A percentile compares a stretch with the other conserved stretches of the same genome.
These are phyloP conservation scores for Sutorius eximius DNA, from an alignment of 1,284 basidiomycete genomes.

Conservation along the genomic window DNA sequence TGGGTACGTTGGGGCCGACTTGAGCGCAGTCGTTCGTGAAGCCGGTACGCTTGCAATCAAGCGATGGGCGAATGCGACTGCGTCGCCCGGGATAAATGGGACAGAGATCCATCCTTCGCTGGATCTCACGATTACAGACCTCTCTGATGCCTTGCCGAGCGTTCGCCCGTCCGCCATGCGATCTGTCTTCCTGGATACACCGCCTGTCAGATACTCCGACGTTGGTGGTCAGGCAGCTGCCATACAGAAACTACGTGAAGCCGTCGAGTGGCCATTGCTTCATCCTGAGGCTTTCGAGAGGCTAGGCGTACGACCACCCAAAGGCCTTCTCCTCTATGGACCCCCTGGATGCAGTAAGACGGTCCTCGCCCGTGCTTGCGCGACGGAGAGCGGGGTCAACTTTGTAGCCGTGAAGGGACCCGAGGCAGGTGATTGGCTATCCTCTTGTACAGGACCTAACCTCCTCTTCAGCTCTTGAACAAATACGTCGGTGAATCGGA, in stretches of 20 bases:
- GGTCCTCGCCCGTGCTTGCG: conserved; percentile 89
- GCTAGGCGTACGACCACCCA: conserved; percentile 86
- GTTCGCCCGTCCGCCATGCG: conserved; percentile 95
- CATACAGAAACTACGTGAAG: conserved; percentile 83
- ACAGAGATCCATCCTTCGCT: conserved; percentile 34
- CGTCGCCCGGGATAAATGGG: conserved; percentile 10
- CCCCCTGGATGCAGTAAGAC: conserved; percentile 99
- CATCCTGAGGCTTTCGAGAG: conserved; percentile 85
- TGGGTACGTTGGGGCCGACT: conserved; percentile 96
- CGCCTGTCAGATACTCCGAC: conserved; percentile 82
- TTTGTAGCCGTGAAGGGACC: conserved; percentile 98
- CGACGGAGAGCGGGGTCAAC: conserved; percentile 93
- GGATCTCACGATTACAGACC: conserved; percentile 61
- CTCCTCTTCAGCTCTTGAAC: conserved; percentile 71
- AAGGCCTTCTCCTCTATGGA: conserved; percentile 92
- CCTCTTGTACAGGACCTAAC: background rate
- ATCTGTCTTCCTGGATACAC: conserved; percentile 87
- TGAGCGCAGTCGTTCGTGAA: conserved; percentile 89
- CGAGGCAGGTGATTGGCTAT: conserved; percentile 56
- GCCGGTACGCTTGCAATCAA: conserved; percentile 92
- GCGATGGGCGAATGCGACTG: conserved; percentile 57
- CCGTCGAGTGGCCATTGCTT: conserved; percentile 92
- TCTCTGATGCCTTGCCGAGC: conserved; percentile 69
- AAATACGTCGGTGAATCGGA: conserved; percentile 99
- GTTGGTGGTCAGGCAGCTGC: conserved; percentile 84